phyloP scores from a whole-genome alignment of 495 filamentous ascomycete genomes.

The Penicillium steckii region DNA sequence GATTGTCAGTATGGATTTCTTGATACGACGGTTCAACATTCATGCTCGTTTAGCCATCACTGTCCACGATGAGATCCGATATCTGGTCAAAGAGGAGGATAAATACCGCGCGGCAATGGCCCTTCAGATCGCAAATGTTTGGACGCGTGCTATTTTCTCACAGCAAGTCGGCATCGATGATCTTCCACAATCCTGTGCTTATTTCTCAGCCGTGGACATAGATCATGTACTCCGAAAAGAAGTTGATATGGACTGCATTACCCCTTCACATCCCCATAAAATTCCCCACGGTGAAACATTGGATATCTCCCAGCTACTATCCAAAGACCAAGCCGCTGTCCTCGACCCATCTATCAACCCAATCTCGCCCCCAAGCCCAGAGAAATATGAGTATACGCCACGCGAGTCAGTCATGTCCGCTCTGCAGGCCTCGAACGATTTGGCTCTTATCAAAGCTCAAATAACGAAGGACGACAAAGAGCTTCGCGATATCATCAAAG shows the following conservation, averaged over 20 bases:
- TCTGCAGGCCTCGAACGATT: constrained; percentile 51
- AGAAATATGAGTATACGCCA: constrained; percentile 62
- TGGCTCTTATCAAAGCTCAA: constrained; percentile 77
- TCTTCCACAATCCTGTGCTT: constrained; percentile 89
- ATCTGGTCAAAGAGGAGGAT: constrained; percentile 81
- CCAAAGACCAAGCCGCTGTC: constrained; percentile 59
- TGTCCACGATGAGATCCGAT: constrained; percentile 96
- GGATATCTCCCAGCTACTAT: constrained; percentile 72
- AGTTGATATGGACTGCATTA: constrained; percentile 95
- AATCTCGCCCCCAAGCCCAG: constrained; percentile 47
- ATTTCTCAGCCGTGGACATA: constrained; percentile 93
- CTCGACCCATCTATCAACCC: constrained; percentile 65
- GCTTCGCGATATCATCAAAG: constrained; percentile 68
- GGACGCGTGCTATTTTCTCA: constrained; percentile 95
- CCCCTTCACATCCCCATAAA: constrained; percentile 74
- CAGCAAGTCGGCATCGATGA: constrained; percentile 96
- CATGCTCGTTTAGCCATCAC: constrained; percentile 84
- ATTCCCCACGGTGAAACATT: constrained; percentile 86
- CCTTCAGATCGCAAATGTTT: constrained; percentile 89
- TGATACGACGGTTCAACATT: constrained; percentile 83
- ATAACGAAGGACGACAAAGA: constrained; percentile 75
- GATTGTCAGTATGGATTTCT: constrained; percentile 91
- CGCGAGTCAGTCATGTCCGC: constrained; percentile 78
- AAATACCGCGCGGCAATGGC: constrained; percentile 88
- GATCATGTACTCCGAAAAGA: constrained; percentile 94